These are phyloP conservation scores for Hypoxylon sp. DNA, from an alignment of 2,329 filamentous ascomycete genomes.

Conservation along the genomic window DNA sequence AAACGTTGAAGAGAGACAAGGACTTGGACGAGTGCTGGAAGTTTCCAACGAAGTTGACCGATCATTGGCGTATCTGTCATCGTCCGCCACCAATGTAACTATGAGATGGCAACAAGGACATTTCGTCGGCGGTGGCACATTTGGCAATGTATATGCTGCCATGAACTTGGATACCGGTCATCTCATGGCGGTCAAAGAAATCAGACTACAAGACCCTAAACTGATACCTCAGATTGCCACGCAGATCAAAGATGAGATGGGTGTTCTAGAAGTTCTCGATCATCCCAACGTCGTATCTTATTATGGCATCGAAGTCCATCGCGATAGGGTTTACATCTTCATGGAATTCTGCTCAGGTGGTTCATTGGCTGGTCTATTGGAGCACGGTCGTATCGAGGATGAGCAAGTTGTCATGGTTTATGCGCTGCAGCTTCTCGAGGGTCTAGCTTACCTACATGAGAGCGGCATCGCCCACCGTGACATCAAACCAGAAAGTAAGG, in stretches of 20 bases:
- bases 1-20: slow-evolving; percentile 86
- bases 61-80: slow-evolving; percentile 92
- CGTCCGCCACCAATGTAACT: slow-evolving; percentile 93
- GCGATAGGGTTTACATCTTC: slow-evolving; percentile 99
- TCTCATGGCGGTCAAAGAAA: slow-evolving; percentile 98
- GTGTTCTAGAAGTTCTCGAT: slow-evolving; percentile 92
- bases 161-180: slow-evolving; percentile 98
- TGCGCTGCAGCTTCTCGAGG: slow-evolving; percentile 91
- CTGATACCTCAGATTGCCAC: slow-evolving; percentile 93
- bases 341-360: slow-evolving; percentile 99
- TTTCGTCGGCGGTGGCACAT: slow-evolving; percentile 95
- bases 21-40: slow-evolving; percentile 90
- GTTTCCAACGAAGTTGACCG: slow-evolving; percentile 96
- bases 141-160: slow-evolving; percentile 96
- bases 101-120: slow-evolving; percentile 99
- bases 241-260: slow-evolving; percentile 97
- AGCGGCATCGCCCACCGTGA: slow-evolving; percentile 94
- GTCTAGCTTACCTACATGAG: slow-evolving; percentile 92
- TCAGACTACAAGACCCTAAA: slow-evolving; percentile 95
- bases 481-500: slow-evolving; percentile 95
- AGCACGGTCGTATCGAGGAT: slow-evolving; percentile 97
- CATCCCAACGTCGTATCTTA: slow-evolving; percentile 99
- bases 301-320: slow-evolving; percentile 96
- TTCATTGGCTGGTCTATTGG: slow-evolving; percentile 87
- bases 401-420: slow-evolving; percentile 99